Evolutionary conservation across 768 basidiomycete species (phyloP).

Genomic region (Pleurotus djamor): DNA sequence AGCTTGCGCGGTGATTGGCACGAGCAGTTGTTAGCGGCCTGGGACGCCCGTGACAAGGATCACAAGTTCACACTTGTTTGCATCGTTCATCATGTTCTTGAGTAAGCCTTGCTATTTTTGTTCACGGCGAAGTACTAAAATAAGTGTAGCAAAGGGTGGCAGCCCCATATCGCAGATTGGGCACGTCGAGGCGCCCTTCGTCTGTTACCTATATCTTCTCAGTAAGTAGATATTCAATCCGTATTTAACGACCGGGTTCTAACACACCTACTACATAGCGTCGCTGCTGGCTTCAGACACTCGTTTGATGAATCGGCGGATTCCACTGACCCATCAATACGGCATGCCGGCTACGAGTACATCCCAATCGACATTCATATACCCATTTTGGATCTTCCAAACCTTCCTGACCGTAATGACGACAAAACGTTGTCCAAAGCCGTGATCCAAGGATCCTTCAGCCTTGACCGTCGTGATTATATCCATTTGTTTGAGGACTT

Average conservation of each 20-base stretch:
- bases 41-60: constrained; percentile 28
- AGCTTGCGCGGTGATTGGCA: constrained; percentile 23
- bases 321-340: constrained; percentile 22
- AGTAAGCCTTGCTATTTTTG: not conserved
- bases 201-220: constrained; percentile 33
- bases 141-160: constrained; percentile 25
- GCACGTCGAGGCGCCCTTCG: constrained; percentile 33
- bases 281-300: constrained; percentile 24
- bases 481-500: constrained; percentile 29
- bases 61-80: constrained; percentile 42
- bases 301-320: constrained; percentile 26
- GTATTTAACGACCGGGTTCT: not conserved
- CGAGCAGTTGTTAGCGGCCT: constrained; percentile 25
- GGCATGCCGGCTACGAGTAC: constrained; percentile 28
- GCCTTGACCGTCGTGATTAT: constrained; percentile 31
- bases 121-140: not conserved
- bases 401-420: constrained; percentile 17
- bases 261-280: constrained; percentile 17
- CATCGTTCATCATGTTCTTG: constrained; percentile 34
- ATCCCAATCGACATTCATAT: constrained; percentile 33
- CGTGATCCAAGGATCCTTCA: constrained; percentile 38
- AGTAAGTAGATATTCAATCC: constrained; percentile 22
- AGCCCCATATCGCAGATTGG: constrained; percentile 30
- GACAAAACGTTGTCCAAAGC: constrained; percentile 29
- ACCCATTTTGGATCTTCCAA: constrained; percentile 28